phyloP scores from a whole-genome alignment of 2,329 filamentous ascomycete species.

The Rosellinia necatrix region DNA sequence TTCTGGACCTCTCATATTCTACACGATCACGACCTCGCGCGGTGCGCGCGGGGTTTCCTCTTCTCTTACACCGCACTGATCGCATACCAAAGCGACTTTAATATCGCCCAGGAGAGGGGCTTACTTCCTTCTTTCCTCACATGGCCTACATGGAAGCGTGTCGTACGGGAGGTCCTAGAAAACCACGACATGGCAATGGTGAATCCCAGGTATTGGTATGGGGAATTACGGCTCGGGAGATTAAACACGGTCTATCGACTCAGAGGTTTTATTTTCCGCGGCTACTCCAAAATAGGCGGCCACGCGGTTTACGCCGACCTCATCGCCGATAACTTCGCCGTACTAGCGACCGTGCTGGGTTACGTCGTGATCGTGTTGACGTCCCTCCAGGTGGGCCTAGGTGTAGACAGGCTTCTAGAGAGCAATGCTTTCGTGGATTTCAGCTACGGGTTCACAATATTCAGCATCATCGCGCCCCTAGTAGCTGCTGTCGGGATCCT shows the following conservation, averaged over 20 bases:
- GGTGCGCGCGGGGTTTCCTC: conserved; percentile 45
- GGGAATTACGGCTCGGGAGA: conserved; percentile 46
- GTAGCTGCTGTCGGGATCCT: conserved; percentile 31
- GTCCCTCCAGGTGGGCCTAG: conserved; percentile 40
- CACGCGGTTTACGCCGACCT: conserved; percentile 44
- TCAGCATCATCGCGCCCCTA: conserved; percentile 39
- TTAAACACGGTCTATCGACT: conserved; percentile 50
- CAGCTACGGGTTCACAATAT: conserved; percentile 41
- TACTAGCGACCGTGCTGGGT: conserved; percentile 44
- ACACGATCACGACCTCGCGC: conserved; percentile 33
- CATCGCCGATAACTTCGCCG: conserved; percentile 47
- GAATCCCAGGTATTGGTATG: conserved; percentile 46
- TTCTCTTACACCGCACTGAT: conserved; percentile 46
- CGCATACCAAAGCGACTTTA: conserved; percentile 46
- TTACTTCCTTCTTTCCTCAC: conserved; percentile 42
- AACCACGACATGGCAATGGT: conserved; percentile 38
- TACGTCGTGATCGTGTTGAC: conserved; percentile 44
- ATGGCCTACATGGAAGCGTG: conserved; percentile 46
- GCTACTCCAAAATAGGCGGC: conserved; percentile 36
- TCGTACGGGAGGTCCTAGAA: conserved; percentile 34
- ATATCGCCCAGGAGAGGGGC: conserved; percentile 41
- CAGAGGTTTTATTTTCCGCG: conserved; percentile 34
- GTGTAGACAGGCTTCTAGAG: conserved; percentile 31
- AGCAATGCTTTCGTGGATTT: conserved; percentile 37
- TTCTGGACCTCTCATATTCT: conserved; percentile 43